Evolutionary conservation across 2,329 filamentous ascomycete species (phyloP).

Genomic region (Arthrocladium fulminans): DNA sequence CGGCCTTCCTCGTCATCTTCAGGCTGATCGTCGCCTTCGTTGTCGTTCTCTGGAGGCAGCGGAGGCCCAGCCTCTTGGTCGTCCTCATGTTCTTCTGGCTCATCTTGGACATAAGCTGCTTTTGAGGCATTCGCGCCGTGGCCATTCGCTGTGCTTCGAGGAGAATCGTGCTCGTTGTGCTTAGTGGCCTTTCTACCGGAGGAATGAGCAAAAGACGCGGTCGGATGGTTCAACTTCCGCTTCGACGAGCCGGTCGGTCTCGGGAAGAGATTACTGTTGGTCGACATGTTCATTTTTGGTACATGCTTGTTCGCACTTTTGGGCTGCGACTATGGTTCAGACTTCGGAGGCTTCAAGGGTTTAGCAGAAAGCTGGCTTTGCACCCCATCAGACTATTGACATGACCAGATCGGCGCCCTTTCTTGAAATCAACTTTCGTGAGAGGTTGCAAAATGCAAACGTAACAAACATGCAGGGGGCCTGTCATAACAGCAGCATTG

Average conservation of each 20-base stretch:
- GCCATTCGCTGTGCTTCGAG: slow-evolving; percentile 10
- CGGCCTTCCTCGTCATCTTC: slow-evolving; percentile 83
- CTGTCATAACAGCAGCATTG: background rate
- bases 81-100: slow-evolving; percentile 36
- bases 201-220: slow-evolving; percentile 15
- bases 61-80: slow-evolving; percentile 46
- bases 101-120: slow-evolving; percentile 17
- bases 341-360: no score
- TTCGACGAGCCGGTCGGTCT: slow-evolving; percentile 16
- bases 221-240: slow-evolving; percentile 22
- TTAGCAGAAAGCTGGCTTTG: no score
- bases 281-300: background rate
- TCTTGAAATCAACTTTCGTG: background rate
- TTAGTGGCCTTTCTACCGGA: slow-evolving; percentile 23
- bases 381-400: no score
- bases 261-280: slow-evolving; percentile 17
- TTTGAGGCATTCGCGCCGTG: slow-evolving; percentile 11
- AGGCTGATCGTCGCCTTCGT: slow-evolving; percentile 49
- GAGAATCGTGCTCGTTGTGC: slow-evolving; percentile 18
- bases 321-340: no score
- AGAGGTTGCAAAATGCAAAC: background rate
- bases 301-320: background rate
- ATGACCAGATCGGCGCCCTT: no score
- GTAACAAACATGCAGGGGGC: background rate
- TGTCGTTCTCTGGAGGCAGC: slow-evolving; percentile 47